Conservation (phyloP, 768 basidiomycete genomes). For the Termitomyces sp. region DNA sequence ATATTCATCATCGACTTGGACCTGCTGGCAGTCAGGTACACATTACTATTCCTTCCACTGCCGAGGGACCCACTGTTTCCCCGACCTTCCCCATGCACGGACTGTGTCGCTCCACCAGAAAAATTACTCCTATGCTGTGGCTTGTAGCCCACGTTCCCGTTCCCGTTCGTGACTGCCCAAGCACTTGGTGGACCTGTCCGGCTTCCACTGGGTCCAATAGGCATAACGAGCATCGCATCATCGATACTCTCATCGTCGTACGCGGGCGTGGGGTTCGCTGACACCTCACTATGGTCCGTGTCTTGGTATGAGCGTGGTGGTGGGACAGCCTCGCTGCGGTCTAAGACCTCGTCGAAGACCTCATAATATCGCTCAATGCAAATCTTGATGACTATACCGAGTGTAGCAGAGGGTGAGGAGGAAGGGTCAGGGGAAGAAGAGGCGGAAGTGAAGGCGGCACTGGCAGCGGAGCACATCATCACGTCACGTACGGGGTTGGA, state of each 20-base stretch:
- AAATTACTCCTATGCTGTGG: conserved; percentile 35
- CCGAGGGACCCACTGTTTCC: conserved; percentile 16
- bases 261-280: conserved; percentile 14
- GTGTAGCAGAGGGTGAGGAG: conserved; percentile 38
- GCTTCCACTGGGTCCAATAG: conserved; percentile 41
- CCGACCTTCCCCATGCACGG: conserved; percentile 27
- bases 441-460: conserved; percentile 25
- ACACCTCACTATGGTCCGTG: conserved; percentile 13
- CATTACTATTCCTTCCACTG: neutral
- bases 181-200: conserved; percentile 28
- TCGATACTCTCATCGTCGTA: conserved; percentile 71
- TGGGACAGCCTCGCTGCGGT: conserved; percentile 57
- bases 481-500: conserved; percentile 67
- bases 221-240: conserved; percentile 72
- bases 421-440: conserved; percentile 3
- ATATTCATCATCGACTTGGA: conserved; percentile 63
- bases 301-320: conserved; percentile 17
- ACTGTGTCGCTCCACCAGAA: conserved; percentile 21
- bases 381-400: conserved; percentile 66
- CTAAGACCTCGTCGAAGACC: conserved; percentile 76
- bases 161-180: conserved; percentile 20
- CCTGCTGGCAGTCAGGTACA: conserved; percentile 18
- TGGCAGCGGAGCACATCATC: conserved; percentile 62
- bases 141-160: conserved; percentile 6
- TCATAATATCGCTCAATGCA: conserved; percentile 84